A percentile compares a stretch with the other conserved stretches of the same genome.
These are phyloP conservation scores for Aspergillus sp. DNA, from an alignment of 2,329 filamentous ascomycete genomes.

Conservation along the genomic window DNA sequence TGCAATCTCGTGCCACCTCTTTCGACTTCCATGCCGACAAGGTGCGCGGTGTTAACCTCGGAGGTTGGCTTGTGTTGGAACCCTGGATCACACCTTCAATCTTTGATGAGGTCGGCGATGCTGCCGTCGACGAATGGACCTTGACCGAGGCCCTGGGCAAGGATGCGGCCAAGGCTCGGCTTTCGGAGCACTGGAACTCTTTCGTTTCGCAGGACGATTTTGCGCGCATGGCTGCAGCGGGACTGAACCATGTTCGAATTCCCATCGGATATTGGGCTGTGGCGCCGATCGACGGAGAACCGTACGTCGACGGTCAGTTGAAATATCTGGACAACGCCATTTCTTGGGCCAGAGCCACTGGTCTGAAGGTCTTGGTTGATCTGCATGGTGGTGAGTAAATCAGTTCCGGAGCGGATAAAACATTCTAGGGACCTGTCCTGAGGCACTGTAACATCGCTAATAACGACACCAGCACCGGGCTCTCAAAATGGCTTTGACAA, in stretches of 20 bases:
- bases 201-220: constrained; percentile 60
- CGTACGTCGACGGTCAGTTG: constrained; percentile 63
- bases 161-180: constrained; percentile 45
- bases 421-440: neutral
- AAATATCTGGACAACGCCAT: constrained; percentile 58
- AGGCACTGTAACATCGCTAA: constrained; percentile 1
- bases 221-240: constrained; percentile 53
- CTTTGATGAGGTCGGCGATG: constrained; percentile 51
- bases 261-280: constrained; percentile 68
- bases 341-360: constrained; percentile 57
- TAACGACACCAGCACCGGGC: constrained; percentile 47
- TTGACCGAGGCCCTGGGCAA: constrained; percentile 52
- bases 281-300: constrained; percentile 53
- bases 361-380: constrained; percentile 66
- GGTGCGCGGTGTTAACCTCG: constrained; percentile 64
- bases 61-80: constrained; percentile 65
- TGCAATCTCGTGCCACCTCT: constrained; percentile 32
- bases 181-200: constrained; percentile 59
- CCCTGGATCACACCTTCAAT: constrained; percentile 65
- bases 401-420: neutral
- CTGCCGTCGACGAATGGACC: constrained; percentile 59
- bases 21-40: constrained; percentile 57
- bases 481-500: constrained; percentile 71
- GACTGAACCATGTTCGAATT: constrained; percentile 64
- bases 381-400: constrained; percentile 60